Evolutionary conservation across 2,329 filamentous ascomycete species (phyloP), one percentile per base, ranked within the genome.

Genomic region (Periconia sp.): DNA sequence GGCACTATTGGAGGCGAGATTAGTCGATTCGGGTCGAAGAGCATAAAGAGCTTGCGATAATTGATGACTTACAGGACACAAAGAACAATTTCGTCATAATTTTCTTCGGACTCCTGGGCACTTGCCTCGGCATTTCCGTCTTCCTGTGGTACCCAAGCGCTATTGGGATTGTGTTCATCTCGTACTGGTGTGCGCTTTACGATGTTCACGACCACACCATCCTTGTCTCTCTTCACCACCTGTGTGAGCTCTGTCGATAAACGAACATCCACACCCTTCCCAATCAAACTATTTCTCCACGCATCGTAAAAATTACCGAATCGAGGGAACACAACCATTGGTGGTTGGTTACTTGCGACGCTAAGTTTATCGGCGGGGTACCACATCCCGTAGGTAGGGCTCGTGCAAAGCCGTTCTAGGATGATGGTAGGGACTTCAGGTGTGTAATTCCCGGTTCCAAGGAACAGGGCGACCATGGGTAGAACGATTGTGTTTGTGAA

Each of bases 391-490:
- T 82, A 83, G 1, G 81, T 84, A 0, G 81, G 81, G 58, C 77
- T 80, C 1, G 78, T 81, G 60, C 72, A 77, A 1, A 81, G 68
- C 11, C 79, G 61, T 58, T 81, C 79, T 14, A 91, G 76, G 33
- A 91, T 85, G 20, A 87, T 86, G 41, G 81, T 83, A 0, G 88
- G 85, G 0, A 91, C 87, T 57, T 90, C 85, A 0, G 87, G 84
- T 0, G 88, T 88, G 62, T 89, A 86, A 60, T 91, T 91, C 1
- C 88, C 87, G 6, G 88, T 91, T 0, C 88, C 88, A 0, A 91
- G 76, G 65, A 92, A 91, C 1, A 91, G 76, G 0, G 88, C 88
- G 31, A 90, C 82, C 68, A 91, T 82, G 1, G 88, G 88, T 53
- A 89, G 79, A 0, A 88, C 85, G 72, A 91, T 86, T 35, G 84